Evolutionary conservation across 1,284 basidiomycete species (phyloP).

Genomic region (Acaromyces ingoldii): DNA sequence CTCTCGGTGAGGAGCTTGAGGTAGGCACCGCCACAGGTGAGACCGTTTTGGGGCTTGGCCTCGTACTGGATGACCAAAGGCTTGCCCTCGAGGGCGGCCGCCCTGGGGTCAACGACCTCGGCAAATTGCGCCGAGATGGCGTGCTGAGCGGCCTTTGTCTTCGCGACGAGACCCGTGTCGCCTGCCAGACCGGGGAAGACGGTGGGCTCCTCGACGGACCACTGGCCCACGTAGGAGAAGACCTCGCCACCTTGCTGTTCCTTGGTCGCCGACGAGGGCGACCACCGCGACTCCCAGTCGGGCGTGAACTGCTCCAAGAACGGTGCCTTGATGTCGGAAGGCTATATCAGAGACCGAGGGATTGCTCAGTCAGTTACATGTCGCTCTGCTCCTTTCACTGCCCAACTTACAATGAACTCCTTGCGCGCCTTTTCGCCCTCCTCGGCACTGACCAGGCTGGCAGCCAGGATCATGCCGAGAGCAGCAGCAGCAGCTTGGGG

Average conservation of each 20-base stretch:
- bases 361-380: not conserved
- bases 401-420: too few species aligned
- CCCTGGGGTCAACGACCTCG: conserved; percentile 71
- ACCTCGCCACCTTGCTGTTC: conserved; percentile 53
- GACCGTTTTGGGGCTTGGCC: conserved; percentile 92
- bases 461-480: not conserved
- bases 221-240: conserved; percentile 94
- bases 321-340: conserved; percentile 76
- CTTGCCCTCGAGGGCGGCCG: conserved; percentile 60
- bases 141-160: conserved; percentile 87
- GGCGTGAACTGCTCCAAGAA: conserved; percentile 97
- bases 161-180: conserved; percentile 52
- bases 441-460: not conserved
- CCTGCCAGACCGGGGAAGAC: conserved; percentile 59
- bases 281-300: conserved; percentile 88
- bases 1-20: conserved; percentile 76
- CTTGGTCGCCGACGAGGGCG: conserved; percentile 92
- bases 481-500: conserved; percentile 2
- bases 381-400: not conserved
- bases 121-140: conserved; percentile 92
- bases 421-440: not conserved
- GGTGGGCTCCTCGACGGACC: conserved; percentile 86
- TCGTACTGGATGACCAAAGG: conserved; percentile 97
- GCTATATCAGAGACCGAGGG: too few species aligned
- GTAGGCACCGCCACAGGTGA: conserved; percentile 98